Percentiles rank a stretch among this genome's conserved stretches.
Conservation (phyloP, 495 filamentous ascomycete species). For the Aspergillus coremiiformis region DNA sequence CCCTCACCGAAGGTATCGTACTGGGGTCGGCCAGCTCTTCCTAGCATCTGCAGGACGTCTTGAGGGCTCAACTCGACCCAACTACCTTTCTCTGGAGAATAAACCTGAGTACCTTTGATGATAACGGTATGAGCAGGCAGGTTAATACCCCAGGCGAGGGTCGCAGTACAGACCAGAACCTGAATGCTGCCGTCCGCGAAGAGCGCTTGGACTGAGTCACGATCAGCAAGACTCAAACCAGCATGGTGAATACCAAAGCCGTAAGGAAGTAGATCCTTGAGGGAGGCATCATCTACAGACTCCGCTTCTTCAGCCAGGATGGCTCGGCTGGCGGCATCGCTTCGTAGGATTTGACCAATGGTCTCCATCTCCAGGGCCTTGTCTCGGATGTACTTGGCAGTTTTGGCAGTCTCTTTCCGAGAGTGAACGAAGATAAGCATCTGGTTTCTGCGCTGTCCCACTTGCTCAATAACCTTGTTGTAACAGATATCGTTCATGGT, state of each 20-base stretch:
- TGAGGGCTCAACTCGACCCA: conserved; percentile 98
- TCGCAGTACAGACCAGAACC: conserved; percentile 94
- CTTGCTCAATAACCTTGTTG: conserved; percentile 94
- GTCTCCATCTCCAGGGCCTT: conserved; percentile 94
- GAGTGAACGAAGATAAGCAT: conserved; percentile 99
- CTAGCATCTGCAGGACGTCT: conserved; percentile 97
- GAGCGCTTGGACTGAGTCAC: conserved; percentile 89
- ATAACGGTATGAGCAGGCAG: conserved; percentile 91
- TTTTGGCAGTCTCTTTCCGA: conserved; percentile 95
- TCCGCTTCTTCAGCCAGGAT: conserved; percentile 80
- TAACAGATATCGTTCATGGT: conserved; percentile 99
- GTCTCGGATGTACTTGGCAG: conserved; percentile 89
- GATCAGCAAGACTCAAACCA: conserved; percentile 87
- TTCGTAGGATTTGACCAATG: conserved; percentile 89
- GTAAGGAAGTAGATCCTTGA: conserved; percentile 93
- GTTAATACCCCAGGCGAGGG: conserved; percentile 94
- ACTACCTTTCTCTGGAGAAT: conserved; percentile 96
- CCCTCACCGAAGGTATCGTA: conserved; percentile 97
- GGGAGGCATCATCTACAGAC: conserved; percentile 70
- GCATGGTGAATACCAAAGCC: conserved; percentile 98
- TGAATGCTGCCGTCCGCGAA: conserved; percentile 87
- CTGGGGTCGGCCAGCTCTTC: conserved; percentile 90
- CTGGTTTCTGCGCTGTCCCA: conserved; percentile 81
- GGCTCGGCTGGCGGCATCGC: conserved; percentile 86
- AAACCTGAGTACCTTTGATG: conserved; percentile 95